A percentile compares a stretch with the other conserved stretches of the same genome.
phyloP scores from a whole-genome alignment of 805 yeast genomes.

The Pichia pseudocactophila region DNA sequence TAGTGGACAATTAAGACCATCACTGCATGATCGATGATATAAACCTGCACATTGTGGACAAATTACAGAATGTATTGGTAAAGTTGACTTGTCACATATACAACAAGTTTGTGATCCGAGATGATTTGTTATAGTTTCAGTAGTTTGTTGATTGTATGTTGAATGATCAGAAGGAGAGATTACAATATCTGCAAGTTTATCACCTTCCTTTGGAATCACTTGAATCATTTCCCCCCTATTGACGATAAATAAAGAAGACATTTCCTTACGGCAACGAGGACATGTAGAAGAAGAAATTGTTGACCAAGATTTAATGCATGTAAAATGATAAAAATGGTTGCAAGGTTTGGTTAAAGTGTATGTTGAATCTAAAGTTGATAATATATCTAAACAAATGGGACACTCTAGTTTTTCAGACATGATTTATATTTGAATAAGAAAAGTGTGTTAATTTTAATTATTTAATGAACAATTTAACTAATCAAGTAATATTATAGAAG shows the following conservation, averaged over 20 bases:
- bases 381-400: conserved; percentile 26
- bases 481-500: not conserved
- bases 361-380: conserved; percentile 16
- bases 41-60: conserved; percentile 28
- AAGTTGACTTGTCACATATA: conserved; percentile 23
- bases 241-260: conserved; percentile 19
- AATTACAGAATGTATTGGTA: conserved; percentile 18
- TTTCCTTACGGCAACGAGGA: conserved; percentile 27
- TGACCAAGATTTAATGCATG: conserved; percentile 29
- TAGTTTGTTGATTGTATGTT: too few species aligned
- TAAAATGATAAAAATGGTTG: conserved; percentile 27
- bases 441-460: not conserved
- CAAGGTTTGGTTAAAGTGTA: conserved; percentile 27
- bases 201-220: conserved; percentile 2
- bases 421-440: not conserved
- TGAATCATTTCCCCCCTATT: conserved; percentile 15
- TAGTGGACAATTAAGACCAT: conserved; percentile 28
- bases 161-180: too few species aligned
- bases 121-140: conserved; percentile 11
- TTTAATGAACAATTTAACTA: not conserved
- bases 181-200: conserved; percentile 3
- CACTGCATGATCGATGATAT: conserved; percentile 25
- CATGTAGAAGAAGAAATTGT: conserved; percentile 28
- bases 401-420: conserved; percentile 16
- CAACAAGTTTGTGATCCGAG: conserved; percentile 20